Conservation (phyloP, 805 yeast genomes). For the Cyberlindnera bimundalis region DNA sequence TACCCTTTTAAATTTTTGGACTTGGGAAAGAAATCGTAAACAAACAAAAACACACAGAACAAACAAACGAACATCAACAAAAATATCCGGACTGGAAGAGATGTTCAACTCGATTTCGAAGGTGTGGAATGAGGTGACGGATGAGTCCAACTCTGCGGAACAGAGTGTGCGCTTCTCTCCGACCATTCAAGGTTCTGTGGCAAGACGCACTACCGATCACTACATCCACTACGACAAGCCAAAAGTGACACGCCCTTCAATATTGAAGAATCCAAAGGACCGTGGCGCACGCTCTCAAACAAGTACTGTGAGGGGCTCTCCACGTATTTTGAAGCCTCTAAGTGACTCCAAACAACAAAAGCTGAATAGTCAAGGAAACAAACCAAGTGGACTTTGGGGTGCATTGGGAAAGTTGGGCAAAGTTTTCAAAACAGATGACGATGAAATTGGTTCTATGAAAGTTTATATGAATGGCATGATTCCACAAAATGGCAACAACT, state of each 20-base stretch:
- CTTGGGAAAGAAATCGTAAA: constrained; percentile 4
- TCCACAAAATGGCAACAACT: not conserved
- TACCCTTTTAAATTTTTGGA: constrained; percentile 1
- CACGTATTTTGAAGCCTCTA: constrained; percentile 21
- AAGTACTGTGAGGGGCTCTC: constrained; percentile 15
- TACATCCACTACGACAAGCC: constrained; percentile 19
- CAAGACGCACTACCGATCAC: constrained; percentile 6
- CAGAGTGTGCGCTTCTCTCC: constrained; percentile 18
- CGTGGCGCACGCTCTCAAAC: constrained; percentile 7
- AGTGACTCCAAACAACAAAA: constrained; percentile 7
- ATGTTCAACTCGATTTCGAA: constrained; percentile 25
- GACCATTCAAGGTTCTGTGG: constrained; percentile 4
- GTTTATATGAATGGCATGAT: constrained; percentile 25
- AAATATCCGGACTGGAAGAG: not conserved
- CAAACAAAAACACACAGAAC: constrained; percentile 1
- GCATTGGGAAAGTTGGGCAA: constrained; percentile 22
- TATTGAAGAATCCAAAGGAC: constrained; percentile 8
- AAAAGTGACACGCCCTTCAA: not conserved
- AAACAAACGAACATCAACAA: not conserved
- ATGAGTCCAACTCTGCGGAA: constrained; percentile 13
- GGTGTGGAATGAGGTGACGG: constrained; percentile 24
- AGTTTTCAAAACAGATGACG: constrained; percentile 15
- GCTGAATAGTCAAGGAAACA: constrained; percentile 14
- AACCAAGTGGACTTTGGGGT: constrained; percentile 10
- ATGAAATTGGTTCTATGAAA: constrained; percentile 23